phyloP scores from a whole-genome alignment of 352 stramenopile genomes.

The Phytopythium vexans region DNA sequence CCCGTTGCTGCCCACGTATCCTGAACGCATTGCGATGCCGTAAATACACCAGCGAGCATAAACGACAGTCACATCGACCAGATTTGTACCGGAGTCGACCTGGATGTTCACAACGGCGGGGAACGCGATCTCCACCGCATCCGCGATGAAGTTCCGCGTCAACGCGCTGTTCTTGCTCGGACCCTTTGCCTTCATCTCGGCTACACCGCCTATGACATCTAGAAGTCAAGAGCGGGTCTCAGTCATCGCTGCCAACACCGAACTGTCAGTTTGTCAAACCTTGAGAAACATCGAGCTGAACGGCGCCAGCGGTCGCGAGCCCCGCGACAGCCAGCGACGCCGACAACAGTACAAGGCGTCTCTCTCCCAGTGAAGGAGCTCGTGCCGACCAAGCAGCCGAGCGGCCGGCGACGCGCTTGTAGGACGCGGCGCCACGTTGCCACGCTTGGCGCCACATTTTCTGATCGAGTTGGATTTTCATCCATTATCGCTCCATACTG shows the following conservation, averaged over 20 bases:
- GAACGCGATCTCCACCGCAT: conserved; percentile 86
- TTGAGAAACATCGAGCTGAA: neutral
- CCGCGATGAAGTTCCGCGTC: conserved; percentile 84
- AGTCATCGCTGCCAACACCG: too few relatives aligned
- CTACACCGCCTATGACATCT: conserved; percentile 9
- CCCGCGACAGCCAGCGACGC: conserved; percentile 19
- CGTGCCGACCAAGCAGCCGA: neutral
- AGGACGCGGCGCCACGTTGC: neutral
- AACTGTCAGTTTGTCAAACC: too few relatives aligned
- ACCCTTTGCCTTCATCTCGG: conserved; percentile 16
- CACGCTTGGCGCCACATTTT: neutral
- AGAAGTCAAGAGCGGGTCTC: too few relatives aligned
- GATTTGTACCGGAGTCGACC: conserved; percentile 26
- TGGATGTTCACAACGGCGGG: conserved; percentile 89
- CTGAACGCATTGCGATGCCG: conserved; percentile 11
- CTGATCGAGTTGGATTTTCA: too few relatives aligned
- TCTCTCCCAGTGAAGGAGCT: neutral
- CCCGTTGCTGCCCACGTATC: conserved; percentile 76
- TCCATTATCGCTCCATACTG: too few relatives aligned
- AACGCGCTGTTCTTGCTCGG: conserved; percentile 19
- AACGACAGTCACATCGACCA: neutral
- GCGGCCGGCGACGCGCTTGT: neutral
- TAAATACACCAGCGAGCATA: conserved; percentile 26
- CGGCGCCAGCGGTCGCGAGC: conserved; percentile 9
- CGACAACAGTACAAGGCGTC: conserved; percentile 6